Percentiles rank a stretch among this genome's conserved stretches.
Evolutionary conservation across 202 grass and related monocot species (phyloP).

Genomic region (Eragrostis tef): DNA sequence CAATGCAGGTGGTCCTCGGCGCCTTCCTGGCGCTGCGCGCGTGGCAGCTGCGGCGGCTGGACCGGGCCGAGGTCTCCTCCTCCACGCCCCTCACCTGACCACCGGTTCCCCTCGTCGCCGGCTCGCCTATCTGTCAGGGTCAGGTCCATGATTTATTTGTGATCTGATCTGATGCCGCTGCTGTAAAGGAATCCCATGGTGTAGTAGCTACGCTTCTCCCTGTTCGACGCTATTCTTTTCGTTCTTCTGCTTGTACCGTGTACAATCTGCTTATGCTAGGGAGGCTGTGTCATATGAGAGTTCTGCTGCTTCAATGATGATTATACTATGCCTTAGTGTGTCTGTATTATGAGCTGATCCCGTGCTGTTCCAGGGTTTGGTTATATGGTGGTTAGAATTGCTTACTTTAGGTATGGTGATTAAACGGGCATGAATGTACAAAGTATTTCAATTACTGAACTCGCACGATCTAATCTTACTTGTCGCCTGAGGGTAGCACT

Average conservation of each 20-base stretch:
- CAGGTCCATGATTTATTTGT: conserved; percentile 56
- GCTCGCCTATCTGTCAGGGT: not conserved
- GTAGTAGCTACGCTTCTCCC: not conserved
- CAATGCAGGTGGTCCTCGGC: conserved; percentile 46
- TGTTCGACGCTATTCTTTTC: conserved; percentile 37
- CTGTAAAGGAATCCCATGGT: conserved; percentile 46
- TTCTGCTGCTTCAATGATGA: conserved; percentile 7
- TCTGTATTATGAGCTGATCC: conserved; percentile 4
- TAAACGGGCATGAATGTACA: conserved; percentile 18
- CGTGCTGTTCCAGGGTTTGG: not conserved
- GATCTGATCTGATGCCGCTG: conserved; percentile 50
- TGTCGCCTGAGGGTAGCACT: conserved; percentile 24
- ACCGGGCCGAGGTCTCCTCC: conserved; percentile 60
- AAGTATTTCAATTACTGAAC: conserved; percentile 23
- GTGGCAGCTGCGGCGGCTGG: conserved; percentile 53
- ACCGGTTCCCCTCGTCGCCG: not conserved
- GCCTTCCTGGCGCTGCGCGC: conserved; percentile 46
- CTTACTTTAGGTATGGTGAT: not conserved
- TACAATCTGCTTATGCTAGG: conserved; percentile 42
- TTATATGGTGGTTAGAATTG: conserved; percentile 12
- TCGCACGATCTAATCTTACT: conserved; percentile 21
- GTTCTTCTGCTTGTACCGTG: conserved; percentile 19
- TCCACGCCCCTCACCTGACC: conserved; percentile 65
- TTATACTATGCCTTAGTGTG: not conserved
- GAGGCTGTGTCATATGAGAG: conserved; percentile 46